Percentiles rank a stretch among this genome's conserved stretches.
Conservation (phyloP, 2,329 filamentous ascomycete genomes). For the Biscogniauxia marginata region DNA sequence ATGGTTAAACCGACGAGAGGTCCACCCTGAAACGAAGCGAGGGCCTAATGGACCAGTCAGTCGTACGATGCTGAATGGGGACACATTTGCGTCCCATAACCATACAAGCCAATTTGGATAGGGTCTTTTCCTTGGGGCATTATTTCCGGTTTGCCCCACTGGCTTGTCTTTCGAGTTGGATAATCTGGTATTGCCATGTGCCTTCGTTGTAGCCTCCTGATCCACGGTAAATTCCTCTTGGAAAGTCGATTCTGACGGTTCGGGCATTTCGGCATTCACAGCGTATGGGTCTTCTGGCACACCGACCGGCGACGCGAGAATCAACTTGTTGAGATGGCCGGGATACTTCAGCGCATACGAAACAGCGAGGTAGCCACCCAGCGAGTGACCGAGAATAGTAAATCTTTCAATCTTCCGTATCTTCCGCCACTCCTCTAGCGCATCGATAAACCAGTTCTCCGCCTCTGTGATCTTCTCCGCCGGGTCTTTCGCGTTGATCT, state of each 20-base stretch:
- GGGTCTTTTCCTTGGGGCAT: conserved; percentile 47
- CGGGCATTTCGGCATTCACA: conserved; percentile 75
- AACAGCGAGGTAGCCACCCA: conserved; percentile 92
- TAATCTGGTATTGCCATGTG: conserved; percentile 35
- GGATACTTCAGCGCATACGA: conserved; percentile 97
- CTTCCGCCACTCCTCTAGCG: conserved; percentile 92
- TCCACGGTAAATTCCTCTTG: conserved; percentile 79
- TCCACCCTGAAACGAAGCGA: conserved; percentile 92
- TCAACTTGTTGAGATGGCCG: conserved; percentile 90
- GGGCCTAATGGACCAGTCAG: conserved; percentile 88
- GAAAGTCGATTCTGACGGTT: conserved; percentile 70
- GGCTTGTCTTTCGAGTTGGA: conserved; percentile 37
- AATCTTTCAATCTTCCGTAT: conserved; percentile 88
- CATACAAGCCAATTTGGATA: conserved; percentile 86
- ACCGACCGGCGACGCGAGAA: conserved; percentile 90
- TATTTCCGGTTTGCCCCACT: conserved; percentile 25
- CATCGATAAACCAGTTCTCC: conserved; percentile 94
- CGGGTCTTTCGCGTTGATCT: conserved; percentile 76
- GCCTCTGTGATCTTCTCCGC: conserved; percentile 82
- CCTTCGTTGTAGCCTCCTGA: conserved; percentile 45
- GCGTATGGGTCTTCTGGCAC: conserved; percentile 94
- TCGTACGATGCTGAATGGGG: conserved; percentile 87
- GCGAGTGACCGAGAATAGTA: conserved; percentile 86
- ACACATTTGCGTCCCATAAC: conserved; percentile 96
- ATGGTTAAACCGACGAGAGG: conserved; percentile 85